Conservation (phyloP, 2,329 filamentous ascomycete genomes). For the Epichloe glyceriae region DNA sequence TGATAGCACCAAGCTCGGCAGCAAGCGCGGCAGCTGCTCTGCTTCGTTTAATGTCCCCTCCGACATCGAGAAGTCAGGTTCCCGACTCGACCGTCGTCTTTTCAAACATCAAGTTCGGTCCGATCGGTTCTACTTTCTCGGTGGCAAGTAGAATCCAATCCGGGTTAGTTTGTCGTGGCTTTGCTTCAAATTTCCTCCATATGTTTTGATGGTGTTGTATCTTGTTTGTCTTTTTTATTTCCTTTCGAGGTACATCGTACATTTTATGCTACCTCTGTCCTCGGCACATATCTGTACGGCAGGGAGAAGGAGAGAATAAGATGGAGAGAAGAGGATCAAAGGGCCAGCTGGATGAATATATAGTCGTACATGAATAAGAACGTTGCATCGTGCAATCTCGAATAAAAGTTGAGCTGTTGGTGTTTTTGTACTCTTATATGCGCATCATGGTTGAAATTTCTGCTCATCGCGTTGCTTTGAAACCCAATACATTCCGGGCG, state of each 20-base stretch:
- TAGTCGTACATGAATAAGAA: too few relatives aligned
- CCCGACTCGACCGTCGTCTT: conserved; percentile 39
- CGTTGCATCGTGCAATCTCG: too few relatives aligned
- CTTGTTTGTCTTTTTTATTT: neutral
- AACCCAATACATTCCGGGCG: too few relatives aligned
- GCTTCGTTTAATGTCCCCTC: conserved; percentile 13
- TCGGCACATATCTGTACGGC: too few relatives aligned
- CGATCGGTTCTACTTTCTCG: conserved; percentile 39
- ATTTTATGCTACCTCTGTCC: too few relatives aligned
- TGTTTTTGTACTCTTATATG: too few relatives aligned
- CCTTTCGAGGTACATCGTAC: neutral
- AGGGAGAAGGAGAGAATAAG: too few relatives aligned
- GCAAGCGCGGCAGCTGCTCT: conserved; percentile 11
- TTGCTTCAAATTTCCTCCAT: neutral
- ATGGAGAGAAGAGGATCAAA: too few relatives aligned
- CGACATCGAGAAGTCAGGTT: conserved; percentile 30
- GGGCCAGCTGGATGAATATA: too few relatives aligned
- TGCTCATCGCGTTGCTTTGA: too few relatives aligned
- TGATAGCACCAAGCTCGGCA: neutral
- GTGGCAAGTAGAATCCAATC: neutral
- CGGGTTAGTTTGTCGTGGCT: neutral
- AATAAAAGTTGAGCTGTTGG: too few relatives aligned
- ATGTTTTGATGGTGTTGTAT: neutral
- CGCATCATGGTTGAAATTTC: too few relatives aligned
- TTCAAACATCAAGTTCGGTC: conserved; percentile 46